These are phyloP conservation scores for Camillea tinctor DNA, from an alignment of 2,329 filamentous ascomycete species.

Conservation along the genomic window DNA sequence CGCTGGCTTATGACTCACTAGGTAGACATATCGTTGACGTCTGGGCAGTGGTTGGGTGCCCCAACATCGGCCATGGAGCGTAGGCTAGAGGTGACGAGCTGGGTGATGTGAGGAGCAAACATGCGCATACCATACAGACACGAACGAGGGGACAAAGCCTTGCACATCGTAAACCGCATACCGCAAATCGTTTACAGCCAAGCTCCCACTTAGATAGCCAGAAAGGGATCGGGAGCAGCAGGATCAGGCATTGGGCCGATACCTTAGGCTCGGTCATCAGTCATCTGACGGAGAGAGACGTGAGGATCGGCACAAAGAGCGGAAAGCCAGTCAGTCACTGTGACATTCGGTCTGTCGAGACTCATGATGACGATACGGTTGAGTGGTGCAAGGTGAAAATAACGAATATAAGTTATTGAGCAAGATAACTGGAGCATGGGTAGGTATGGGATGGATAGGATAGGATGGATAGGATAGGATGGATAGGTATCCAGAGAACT, in stretches of 20 bases:
- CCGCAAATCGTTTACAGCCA: conserved; percentile 13
- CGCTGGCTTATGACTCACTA: conserved; percentile 7
- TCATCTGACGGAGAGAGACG: conserved; percentile 8
- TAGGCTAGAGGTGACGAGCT: conserved; percentile 6
- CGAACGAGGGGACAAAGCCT: conserved; percentile 4
- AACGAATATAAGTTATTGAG: not conserved
- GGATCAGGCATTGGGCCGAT: conserved; percentile 16
- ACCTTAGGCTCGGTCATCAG: conserved; percentile 2
- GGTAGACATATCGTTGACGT: not conserved
- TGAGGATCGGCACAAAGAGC: conserved; percentile 12
- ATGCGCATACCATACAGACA: conserved; percentile 2
- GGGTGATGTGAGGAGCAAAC: conserved; percentile 6
- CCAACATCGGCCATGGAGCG: conserved; percentile 10
- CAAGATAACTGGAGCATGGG: no score
- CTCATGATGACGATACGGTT: conserved; percentile 12
- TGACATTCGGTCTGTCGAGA: conserved; percentile 13
- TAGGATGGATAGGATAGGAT: no score
- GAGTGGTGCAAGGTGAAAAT: conserved; percentile 12
- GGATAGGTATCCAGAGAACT: conserved; percentile 9
- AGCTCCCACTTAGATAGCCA: conserved; percentile 15
- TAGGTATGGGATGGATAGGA: no score
- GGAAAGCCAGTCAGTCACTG: conserved; percentile 3
- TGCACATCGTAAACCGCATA: conserved; percentile 4
- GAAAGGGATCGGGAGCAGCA: not conserved
- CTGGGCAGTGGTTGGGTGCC: not conserved